Evolutionary conservation across 495 filamentous ascomycete genomes (phyloP), one percentile per base, ranked within the genome.

Genomic region (Hypomontagnella monticulosa): DNA sequence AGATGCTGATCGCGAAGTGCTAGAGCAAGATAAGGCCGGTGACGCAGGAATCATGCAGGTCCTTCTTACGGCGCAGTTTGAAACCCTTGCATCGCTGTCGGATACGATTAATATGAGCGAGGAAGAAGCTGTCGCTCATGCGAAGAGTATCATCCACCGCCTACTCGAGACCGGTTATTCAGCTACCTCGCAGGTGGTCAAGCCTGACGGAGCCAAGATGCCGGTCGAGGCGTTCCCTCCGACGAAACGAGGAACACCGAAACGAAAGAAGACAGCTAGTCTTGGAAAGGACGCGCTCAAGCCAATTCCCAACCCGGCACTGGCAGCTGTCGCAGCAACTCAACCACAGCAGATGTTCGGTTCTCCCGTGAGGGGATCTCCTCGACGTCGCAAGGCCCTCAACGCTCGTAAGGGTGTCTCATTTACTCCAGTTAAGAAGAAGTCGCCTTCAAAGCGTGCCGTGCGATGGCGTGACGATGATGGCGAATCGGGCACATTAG

Each of bases 381-480:
- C 95, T 23, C 85, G 91, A 61, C 87, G 91, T 51, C 95, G 92
- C 74, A 78, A 80, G 47, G 80, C 85, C 36, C 84, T 79, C 16
- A 78, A 84, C 36, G 83, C 83, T 12, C 89, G 89, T 66, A 99
- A 97, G 77, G 86, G 87, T 10, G 84, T 96, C 44, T 84, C 87
- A 27, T 96, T 97, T 71, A 90, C 91, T 2, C 91, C 91, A 0
- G 71, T 72, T 0, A 94, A 91, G 81, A 95, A 95, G 79, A 90
- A 85, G 71, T 78, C 80, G 0, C 83, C 87, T 27, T 80, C 83
- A 14, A 95, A 96, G 79, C 82, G 91, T 67, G 86, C 84, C 36
- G 95, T 99, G 11, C 84, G 93, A 53, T 99, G 96, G 96, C 88
- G 90, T 44, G 95, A 99, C 71, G 95, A 98, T 67, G 90, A 90